phyloP scores from a whole-genome alignment of 257 asterid species.

The Petrea volubilis region DNA sequence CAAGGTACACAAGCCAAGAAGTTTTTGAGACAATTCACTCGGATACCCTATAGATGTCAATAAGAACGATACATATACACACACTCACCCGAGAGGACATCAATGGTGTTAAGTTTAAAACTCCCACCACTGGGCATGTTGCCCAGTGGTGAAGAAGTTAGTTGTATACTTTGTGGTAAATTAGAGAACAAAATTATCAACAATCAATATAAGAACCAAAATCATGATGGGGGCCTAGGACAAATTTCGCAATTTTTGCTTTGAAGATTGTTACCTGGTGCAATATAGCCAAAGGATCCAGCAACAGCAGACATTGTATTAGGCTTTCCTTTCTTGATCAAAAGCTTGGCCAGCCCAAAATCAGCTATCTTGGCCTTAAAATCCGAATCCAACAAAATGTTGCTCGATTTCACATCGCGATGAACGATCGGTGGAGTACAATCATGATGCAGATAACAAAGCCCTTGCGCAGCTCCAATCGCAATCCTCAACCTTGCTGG shows the following conservation, averaged over 20 bases:
- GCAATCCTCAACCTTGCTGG: slow-evolving; percentile 47
- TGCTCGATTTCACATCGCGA: slow-evolving; percentile 55
- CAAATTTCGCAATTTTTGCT: no score
- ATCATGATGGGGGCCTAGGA: no score
- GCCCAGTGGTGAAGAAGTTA: no score
- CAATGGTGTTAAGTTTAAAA: no score
- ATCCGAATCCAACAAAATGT: slow-evolving; percentile 47
- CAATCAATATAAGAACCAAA: no score
- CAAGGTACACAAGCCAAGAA: no score
- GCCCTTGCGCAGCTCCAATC: slow-evolving; percentile 56
- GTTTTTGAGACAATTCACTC: no score
- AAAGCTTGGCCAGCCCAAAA: slow-evolving; percentile 48
- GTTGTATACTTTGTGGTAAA: neutral
- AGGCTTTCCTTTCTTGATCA: slow-evolving; percentile 36
- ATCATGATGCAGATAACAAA: slow-evolving; percentile 63
- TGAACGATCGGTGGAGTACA: slow-evolving; percentile 50
- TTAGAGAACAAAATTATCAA: no score
- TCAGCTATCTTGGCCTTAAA: slow-evolving; percentile 51
- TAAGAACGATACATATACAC: no score
- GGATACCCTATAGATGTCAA: no score
- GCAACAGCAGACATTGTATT: slow-evolving; percentile 58
- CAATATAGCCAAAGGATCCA: slow-evolving; percentile 61
- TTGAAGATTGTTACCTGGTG: slow-evolving; percentile 45
- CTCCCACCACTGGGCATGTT: no score
- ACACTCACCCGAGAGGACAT: no score